These are phyloP conservation scores for Populus deltoides DNA, from an alignment of 345 rosid genomes.

Conservation along the genomic window DNA sequence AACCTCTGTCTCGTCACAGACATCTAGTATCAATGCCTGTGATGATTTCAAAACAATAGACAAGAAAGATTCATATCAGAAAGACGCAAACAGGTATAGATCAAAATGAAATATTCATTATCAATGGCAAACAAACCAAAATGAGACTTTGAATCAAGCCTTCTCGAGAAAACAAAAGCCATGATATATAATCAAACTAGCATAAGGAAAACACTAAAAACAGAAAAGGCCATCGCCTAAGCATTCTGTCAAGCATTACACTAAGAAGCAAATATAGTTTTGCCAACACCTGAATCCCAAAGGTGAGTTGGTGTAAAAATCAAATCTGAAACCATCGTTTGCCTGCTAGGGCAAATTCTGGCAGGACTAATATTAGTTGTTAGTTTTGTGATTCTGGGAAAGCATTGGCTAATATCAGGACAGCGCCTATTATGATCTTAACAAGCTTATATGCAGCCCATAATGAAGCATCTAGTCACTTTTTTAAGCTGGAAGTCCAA, in stretches of 20 bases:
- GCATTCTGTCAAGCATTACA: background rate
- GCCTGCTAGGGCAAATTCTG: background rate
- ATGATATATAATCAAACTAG: background rate
- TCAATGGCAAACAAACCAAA: background rate
- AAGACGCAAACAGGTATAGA: background rate
- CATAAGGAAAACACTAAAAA: background rate
- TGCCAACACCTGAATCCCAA: background rate
- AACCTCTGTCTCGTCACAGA: constrained; percentile 92
- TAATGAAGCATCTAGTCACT: background rate
- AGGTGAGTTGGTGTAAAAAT: background rate
- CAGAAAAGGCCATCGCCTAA: background rate
- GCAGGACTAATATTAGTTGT: background rate
- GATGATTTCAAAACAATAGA: constrained; percentile 15
- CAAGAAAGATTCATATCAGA: constrained; percentile 13
- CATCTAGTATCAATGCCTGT: constrained; percentile 75
- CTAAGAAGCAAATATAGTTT: background rate
- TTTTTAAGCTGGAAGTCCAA: background rate
- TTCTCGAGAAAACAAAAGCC: background rate
- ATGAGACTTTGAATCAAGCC: background rate
- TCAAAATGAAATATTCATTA: background rate
- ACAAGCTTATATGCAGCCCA: background rate
- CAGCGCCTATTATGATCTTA: background rate
- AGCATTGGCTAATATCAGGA: background rate
- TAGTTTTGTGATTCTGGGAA: background rate
- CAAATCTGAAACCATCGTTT: background rate